Evolutionary conservation across 2,329 filamentous ascomycete species (phyloP).

Genomic region (Teratosphaeria viscida): DNA sequence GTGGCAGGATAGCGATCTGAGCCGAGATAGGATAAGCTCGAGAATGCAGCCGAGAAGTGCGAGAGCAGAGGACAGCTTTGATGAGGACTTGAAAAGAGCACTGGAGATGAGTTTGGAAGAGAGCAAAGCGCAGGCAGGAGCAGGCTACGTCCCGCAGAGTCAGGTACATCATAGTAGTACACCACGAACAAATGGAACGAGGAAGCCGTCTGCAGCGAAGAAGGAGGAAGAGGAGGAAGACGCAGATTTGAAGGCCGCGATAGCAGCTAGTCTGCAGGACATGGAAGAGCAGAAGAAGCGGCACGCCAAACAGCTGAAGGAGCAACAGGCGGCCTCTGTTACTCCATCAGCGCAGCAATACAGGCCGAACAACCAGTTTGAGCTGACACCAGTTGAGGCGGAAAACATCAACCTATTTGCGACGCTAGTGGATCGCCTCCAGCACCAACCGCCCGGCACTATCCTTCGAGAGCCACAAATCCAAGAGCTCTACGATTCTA

Average conservation of each 20-base stretch:
- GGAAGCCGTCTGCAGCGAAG: slow-evolving; percentile 11
- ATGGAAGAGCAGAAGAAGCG: slow-evolving; percentile 98
- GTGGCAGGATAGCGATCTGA: slow-evolving; percentile 40
- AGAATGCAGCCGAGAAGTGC: slow-evolving; percentile 85
- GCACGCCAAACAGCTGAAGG: slow-evolving; percentile 73
- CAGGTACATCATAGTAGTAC: slow-evolving; percentile 12
- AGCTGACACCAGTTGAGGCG: slow-evolving; percentile 83
- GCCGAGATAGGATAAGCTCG: slow-evolving; percentile 3
- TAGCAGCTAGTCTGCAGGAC: slow-evolving; percentile 85
- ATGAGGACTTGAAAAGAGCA: slow-evolving; percentile 87
- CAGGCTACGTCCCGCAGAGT: slow-evolving; percentile 59
- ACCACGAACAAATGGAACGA: slow-evolving; percentile 23
- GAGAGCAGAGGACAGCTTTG: slow-evolving; percentile 61
- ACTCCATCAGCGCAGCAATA: slow-evolving; percentile 40
- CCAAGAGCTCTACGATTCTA: slow-evolving; percentile 94
- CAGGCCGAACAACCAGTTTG: slow-evolving; percentile 83
- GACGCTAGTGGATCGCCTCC: slow-evolving; percentile 83
- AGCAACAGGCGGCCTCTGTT: slow-evolving; percentile 44
- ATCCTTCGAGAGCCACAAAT: slow-evolving; percentile 96
- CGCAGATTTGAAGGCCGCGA: slow-evolving; percentile 84
- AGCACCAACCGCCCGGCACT: slow-evolving; percentile 89
- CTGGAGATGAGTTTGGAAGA: slow-evolving; percentile 97
- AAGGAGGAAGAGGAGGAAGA: slow-evolving; percentile 58
- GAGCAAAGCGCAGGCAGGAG: slow-evolving; percentile 59
- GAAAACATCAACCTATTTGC: slow-evolving; percentile 97